Conservation (phyloP, 139 green algal species). For the Chlamydomonas incerta region DNA sequence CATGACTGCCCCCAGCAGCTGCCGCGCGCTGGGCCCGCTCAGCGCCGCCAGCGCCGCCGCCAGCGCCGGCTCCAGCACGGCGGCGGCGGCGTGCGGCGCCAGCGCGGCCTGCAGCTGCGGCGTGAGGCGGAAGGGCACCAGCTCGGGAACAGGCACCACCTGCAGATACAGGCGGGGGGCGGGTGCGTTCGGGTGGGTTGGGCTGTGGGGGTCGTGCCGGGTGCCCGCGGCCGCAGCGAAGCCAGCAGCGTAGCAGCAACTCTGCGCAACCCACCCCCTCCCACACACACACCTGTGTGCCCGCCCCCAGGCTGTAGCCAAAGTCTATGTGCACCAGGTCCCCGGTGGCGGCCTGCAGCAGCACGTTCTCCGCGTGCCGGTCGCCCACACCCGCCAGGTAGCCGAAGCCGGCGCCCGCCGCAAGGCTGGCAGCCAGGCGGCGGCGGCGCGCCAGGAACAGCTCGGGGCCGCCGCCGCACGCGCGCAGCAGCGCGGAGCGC, state of each 20-base stretch:
- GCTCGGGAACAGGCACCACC: slow-evolving; percentile 77
- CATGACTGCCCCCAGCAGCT: slow-evolving; percentile 52
- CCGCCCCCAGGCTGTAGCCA: slow-evolving; percentile 83
- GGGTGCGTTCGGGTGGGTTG: background rate
- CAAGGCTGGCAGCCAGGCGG: slow-evolving; percentile 58
- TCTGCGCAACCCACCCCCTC: background rate
- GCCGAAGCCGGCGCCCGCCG: slow-evolving; percentile 58
- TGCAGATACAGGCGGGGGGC: background rate
- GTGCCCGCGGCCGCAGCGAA: too few species aligned
- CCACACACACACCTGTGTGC: slow-evolving; percentile 47
- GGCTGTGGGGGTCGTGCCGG: background rate
- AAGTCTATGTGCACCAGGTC: slow-evolving; percentile 82
- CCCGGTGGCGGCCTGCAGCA: slow-evolving; percentile 68
- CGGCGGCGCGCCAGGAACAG: slow-evolving; percentile 63
- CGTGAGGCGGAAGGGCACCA: slow-evolving; percentile 82
- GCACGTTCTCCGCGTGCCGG: slow-evolving; percentile 78
- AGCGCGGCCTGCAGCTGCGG: slow-evolving; percentile 67
- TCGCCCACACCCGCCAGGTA: slow-evolving; percentile 79
- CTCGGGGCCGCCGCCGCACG: slow-evolving; percentile 50
- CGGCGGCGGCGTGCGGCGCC: slow-evolving; percentile 60
- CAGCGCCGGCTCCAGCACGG: slow-evolving; percentile 60
- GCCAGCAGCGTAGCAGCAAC: too few species aligned
- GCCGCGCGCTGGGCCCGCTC: background rate
- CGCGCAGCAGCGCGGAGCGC: slow-evolving; percentile 57
- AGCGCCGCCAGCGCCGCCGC: slow-evolving; percentile 52